phyloP scores from a whole-genome alignment of 345 rosid genomes.

The Streptanthus diversifolius region DNA sequence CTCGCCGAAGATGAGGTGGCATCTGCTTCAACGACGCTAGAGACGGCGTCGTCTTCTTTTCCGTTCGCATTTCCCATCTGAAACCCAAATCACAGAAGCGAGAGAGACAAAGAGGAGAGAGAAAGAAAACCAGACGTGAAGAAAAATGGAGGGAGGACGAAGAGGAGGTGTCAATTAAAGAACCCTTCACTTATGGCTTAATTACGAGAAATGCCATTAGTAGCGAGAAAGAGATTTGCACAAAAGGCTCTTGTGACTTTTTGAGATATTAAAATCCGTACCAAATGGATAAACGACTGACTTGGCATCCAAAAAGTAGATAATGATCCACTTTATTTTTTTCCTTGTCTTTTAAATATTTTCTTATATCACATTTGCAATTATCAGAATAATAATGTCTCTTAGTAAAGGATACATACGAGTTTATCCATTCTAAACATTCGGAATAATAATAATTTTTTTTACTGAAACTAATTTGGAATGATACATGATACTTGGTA shows the following conservation, averaged over 20 bases:
- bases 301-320: conserved; percentile 22
- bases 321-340: conserved; percentile 12
- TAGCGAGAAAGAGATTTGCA: background rate
- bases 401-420: background rate
- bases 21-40: conserved; percentile 20
- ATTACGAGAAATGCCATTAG: conserved; percentile 29
- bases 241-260: background rate
- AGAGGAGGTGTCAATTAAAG: conserved; percentile 31
- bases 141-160: conserved; percentile 60
- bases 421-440: background rate
- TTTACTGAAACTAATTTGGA: background rate
- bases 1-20: conserved; percentile 34
- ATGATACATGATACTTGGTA: background rate
- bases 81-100: conserved; percentile 25
- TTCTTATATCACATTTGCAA: background rate
- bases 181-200: background rate
- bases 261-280: conserved; percentile 23
- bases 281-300: conserved; percentile 35
- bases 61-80: conserved; percentile 86
- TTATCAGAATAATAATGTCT: background rate
- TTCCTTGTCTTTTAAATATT: background rate
- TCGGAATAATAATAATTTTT: background rate
- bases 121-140: conserved; percentile 23
- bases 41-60: conserved; percentile 41
- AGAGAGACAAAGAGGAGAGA: conserved; percentile 16